Percentiles rank a stretch among this genome's conserved stretches.
Conservation (phyloP, 2,329 filamentous ascomycete genomes). For the Fusarium sp. region DNA sequence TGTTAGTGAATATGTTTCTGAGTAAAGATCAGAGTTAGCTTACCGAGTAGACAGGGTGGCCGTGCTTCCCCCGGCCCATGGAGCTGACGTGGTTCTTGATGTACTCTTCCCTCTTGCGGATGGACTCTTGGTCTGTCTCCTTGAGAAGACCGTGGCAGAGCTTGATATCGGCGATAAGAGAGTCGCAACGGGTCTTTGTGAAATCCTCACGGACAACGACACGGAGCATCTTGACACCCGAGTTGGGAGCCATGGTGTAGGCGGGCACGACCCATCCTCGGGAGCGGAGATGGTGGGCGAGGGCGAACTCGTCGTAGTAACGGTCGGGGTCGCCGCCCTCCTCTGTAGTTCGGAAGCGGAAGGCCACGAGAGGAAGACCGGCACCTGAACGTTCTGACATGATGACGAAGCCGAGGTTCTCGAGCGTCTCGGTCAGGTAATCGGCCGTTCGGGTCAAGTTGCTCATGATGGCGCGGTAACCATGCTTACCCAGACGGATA, state of each 20-base stretch:
- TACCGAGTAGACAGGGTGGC: conserved; percentile 61
- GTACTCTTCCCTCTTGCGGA: conserved; percentile 77
- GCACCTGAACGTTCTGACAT: conserved; percentile 83
- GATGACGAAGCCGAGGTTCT: conserved; percentile 84
- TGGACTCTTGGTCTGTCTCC: conserved; percentile 77
- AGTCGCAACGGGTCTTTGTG: conserved; percentile 82
- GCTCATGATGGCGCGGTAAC: conserved; percentile 92
- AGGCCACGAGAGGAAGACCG: conserved; percentile 91
- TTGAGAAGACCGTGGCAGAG: conserved; percentile 78
- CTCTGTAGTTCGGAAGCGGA: conserved; percentile 75
- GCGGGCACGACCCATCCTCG: conserved; percentile 94
- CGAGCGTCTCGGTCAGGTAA: conserved; percentile 81
- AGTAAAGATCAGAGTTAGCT: conserved; percentile 33
- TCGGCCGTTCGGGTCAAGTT: conserved; percentile 92
- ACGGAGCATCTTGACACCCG: conserved; percentile 88
- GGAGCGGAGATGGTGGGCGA: conserved; percentile 87
- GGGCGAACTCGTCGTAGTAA: conserved; percentile 78
- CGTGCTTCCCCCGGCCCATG: conserved; percentile 64
- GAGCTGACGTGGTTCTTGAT: conserved; percentile 67
- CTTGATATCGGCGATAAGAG: conserved; percentile 82
- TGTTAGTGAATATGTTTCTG: not conserved
- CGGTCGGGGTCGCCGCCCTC: conserved; percentile 60
- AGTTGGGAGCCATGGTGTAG: conserved; percentile 96
- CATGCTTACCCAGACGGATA: conserved; percentile 92
- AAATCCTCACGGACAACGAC: conserved; percentile 96